Conservation (phyloP, 179 eudicot species). For the Vitellaria paradoxa region DNA sequence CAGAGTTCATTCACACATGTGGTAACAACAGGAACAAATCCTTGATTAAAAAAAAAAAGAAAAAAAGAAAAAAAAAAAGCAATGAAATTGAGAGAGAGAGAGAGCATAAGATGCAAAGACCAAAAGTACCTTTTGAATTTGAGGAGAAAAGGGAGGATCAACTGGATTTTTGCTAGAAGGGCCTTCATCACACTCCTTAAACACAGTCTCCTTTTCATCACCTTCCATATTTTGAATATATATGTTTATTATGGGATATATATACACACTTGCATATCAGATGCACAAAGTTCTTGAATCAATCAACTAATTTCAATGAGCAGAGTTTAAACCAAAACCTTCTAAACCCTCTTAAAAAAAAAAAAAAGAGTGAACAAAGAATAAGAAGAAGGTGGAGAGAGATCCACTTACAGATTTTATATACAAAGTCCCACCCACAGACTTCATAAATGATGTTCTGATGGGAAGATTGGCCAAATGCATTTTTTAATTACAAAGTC, state of each 20-base stretch:
- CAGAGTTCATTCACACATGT: not conserved
- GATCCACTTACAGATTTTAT: not conserved
- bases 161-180: not conserved
- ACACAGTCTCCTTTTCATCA: conserved; percentile 12
- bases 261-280: not conserved
- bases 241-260: not conserved
- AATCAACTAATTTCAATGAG: not conserved
- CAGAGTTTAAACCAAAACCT: not conserved
- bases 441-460: not conserved
- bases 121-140: conserved; percentile 19
- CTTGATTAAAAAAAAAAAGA: too few species aligned
- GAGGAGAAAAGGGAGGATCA: conserved; percentile 16
- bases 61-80: not conserved
- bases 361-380: not conserved
- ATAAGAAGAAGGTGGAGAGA: not conserved
- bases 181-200: conserved; percentile 17
- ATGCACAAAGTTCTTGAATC: not conserved
- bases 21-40: not conserved
- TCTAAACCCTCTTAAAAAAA: not conserved
- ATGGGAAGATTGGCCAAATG: too few species aligned
- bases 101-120: not conserved
- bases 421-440: not conserved
- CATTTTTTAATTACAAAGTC: too few species aligned
- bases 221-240: conserved; percentile 12
- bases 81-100: not conserved